A percentile compares a stretch with the other conserved stretches of the same genome.
phyloP scores from a whole-genome alignment of 805 yeast genomes.

The Yamadazyma olivae region DNA sequence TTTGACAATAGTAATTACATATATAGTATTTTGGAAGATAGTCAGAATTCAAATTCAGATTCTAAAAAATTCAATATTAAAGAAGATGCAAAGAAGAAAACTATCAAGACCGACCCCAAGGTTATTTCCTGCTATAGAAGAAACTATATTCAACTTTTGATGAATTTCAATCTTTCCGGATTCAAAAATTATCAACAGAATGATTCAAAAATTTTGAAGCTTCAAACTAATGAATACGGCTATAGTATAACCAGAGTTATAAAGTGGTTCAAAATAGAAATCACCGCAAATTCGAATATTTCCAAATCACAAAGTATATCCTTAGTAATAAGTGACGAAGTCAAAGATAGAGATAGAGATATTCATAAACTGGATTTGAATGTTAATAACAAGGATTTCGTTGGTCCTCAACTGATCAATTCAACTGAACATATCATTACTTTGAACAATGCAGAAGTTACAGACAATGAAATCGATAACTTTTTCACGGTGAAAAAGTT shows the following conservation, averaged over 20 bases:
- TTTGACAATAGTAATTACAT: constrained; percentile 35
- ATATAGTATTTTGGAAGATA: constrained; percentile 8
- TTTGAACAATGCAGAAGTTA: constrained; percentile 21
- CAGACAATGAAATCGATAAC: constrained; percentile 22
- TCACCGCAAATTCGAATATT: constrained; percentile 34
- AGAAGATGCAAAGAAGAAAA: constrained; percentile 9
- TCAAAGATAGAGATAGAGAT: constrained; percentile 11
- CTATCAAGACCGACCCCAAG: constrained; percentile 22
- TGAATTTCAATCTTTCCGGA: constrained; percentile 28
- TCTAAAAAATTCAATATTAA: constrained; percentile 4
- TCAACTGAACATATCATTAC: constrained; percentile 23
- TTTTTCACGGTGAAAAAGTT: constrained; percentile 37
- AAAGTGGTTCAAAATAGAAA: constrained; percentile 35
- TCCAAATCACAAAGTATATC: constrained; percentile 29
- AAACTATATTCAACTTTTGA: constrained; percentile 36
- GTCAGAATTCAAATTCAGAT: constrained; percentile 1
- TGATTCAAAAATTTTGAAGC: constrained; percentile 24
- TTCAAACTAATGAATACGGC: constrained; percentile 34
- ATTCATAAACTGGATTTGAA: constrained; percentile 3
- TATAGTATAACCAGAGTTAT: constrained; percentile 35
- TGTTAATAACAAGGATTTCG: constrained; percentile 9
- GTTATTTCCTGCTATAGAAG: constrained; percentile 46
- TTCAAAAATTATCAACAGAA: constrained; percentile 14
- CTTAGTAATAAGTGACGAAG: constrained; percentile 22
- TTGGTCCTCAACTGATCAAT: constrained; percentile 15